Evolutionary conservation across 78 protist species (phyloP).

Genomic region (Isochrysis galbana): DNA sequence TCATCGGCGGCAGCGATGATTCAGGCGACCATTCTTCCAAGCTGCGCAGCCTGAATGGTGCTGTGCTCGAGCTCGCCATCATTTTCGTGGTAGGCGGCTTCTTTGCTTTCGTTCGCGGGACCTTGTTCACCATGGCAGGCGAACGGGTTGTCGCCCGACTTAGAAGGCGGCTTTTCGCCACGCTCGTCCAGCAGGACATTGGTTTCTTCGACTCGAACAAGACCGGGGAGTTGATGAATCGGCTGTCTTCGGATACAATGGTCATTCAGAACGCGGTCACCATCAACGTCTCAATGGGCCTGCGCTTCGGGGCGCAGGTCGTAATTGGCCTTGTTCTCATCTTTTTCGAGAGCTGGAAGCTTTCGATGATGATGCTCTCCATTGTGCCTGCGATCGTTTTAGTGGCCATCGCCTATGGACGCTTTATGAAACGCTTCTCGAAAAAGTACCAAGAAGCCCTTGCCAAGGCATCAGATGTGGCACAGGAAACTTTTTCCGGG

Average conservation of each 20-base stretch:
- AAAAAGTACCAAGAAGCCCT: slow-evolving; percentile 37
- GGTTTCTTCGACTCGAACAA: slow-evolving; percentile 85
- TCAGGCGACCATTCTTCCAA: background rate
- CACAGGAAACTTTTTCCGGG: slow-evolving; percentile 50
- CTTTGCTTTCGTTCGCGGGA: background rate
- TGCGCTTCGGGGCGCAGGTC: slow-evolving; percentile 44
- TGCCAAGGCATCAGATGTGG: slow-evolving; percentile 38
- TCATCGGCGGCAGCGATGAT: background rate
- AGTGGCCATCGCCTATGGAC: slow-evolving; percentile 26
- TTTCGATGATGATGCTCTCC: background rate
- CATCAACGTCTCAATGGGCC: slow-evolving; percentile 59
- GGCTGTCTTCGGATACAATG: background rate
- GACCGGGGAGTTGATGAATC: slow-evolving; percentile 83
- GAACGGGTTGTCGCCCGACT: slow-evolving; percentile 31
- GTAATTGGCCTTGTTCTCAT: background rate
- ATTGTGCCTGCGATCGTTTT: background rate
- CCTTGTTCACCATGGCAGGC: background rate
- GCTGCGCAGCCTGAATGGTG: background rate
- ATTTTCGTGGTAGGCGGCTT: background rate
- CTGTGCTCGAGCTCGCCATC: background rate
- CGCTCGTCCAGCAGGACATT: slow-evolving; percentile 62
- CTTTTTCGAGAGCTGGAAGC: background rate
- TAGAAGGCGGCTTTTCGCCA: background rate
- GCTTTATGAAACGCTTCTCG: slow-evolving; percentile 8
- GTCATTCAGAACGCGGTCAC: slow-evolving; percentile 50